Percentiles rank a stretch among this genome's conserved stretches.
Evolutionary conservation across 345 rosid species (phyloP).

Genomic region (Acer yangbiense): DNA sequence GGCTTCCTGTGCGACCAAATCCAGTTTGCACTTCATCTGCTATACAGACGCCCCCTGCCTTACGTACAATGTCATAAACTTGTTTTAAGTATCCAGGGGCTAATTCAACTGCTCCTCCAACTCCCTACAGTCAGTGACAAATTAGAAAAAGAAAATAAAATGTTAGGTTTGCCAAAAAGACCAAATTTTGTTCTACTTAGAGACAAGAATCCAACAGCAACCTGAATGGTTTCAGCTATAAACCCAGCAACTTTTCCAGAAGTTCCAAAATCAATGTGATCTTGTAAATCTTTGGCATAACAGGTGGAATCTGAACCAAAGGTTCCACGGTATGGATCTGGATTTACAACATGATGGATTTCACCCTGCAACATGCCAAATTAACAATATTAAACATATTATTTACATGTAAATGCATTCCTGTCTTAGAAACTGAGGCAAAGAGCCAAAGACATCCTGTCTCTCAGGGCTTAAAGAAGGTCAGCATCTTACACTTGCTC

Average conservation of each 20-base stretch:
- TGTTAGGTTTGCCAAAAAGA: neutral
- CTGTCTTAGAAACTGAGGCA: neutral
- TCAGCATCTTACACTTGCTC: neutral
- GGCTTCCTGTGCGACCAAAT: conserved; percentile 92
- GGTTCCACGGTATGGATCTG: conserved; percentile 82
- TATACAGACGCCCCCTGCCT: conserved; percentile 91
- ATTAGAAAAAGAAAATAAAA: neutral
- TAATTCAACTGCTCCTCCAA: conserved; percentile 92
- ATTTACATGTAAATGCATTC: neutral
- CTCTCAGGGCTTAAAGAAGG: neutral
- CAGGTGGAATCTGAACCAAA: conserved; percentile 80
- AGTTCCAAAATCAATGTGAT: conserved; percentile 88
- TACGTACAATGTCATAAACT: conserved; percentile 76
- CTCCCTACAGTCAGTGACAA: conserved; percentile 53
- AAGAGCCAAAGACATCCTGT: neutral
- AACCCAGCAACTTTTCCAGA: conserved; percentile 93
- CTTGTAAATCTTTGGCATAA: conserved; percentile 90
- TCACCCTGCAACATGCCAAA: conserved; percentile 61
- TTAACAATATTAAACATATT: conserved; percentile 4
- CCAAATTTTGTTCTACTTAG: conserved; percentile 3
- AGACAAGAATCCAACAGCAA: conserved; percentile 17
- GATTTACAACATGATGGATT: conserved; percentile 88
- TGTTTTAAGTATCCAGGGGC: conserved; percentile 89
- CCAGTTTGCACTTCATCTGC: conserved; percentile 99
- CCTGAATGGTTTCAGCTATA: conserved; percentile 95